Evolutionary conservation across 2,329 filamentous ascomycete genomes (phyloP), one percentile per base, ranked within the genome.

Genomic region (Sclerotinia subarctica): DNA sequence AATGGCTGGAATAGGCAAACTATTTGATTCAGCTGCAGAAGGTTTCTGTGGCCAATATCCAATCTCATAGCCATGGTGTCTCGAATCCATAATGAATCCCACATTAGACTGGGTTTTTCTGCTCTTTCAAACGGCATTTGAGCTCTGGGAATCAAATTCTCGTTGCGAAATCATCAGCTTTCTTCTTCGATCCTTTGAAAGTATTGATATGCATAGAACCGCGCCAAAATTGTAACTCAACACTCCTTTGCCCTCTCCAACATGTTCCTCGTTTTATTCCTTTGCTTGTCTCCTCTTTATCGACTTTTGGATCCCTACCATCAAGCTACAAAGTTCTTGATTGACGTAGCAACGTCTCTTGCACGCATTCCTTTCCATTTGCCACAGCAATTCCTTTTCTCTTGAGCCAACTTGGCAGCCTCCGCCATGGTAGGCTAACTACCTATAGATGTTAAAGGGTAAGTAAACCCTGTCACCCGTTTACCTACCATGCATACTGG

Each of bases 1-100:
- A 74, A 72, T 56, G 84, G 84, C 29, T 89, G 86, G 86, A 76
- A 54, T 26, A 73, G 53, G 10, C 15, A 51, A 51, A 6, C 10
- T 17, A 38, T 2, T 42, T 63, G 51, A 32, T 11, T 38, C 17
- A 8, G 21, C 29, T 15, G 8, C 17, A 0, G 17, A 51, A 63
- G 5, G 11, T 3, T 26, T 8, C 35, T 44, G 15, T 13, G 10
- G n/a, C 54, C 4, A 17, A 1, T 44, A 1, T 13, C 17, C 4
- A 1, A 44, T 6, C 54, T 19, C 8, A 44, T 26, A 8, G 15
- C 32, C 6, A 44, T 26, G 3, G 15, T 58, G 10, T 21, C 3
- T 24, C 8, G 10, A n/a, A 49, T 49, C 21, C n/a, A 49, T 49
- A 7, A 24, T n/a, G n/a, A 21, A n/a, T 49, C 10, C 47, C 21